Evolutionary conservation across 805 yeast species (phyloP), one percentile per base, ranked within the genome.

Genomic region (Ascoidea asiatica): DNA sequence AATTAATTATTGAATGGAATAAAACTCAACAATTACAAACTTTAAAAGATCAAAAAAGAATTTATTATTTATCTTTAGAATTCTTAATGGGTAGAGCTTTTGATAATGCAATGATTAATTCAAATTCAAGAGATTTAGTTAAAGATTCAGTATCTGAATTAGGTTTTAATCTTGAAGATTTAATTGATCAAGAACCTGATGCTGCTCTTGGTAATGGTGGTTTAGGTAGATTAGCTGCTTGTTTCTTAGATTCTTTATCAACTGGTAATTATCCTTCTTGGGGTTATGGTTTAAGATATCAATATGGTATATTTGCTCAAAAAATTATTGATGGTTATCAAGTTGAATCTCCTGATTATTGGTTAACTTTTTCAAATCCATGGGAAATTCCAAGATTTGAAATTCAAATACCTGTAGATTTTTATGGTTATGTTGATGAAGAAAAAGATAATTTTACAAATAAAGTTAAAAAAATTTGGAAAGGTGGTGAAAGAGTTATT

Each of bases 121-220:
- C 82, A 54, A 75, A 79, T 36, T 70, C 77, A 43, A 80, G 87
- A 60, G 77, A 70, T 37, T 63, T 74, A 43, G 75, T 87, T 40
- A 53, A 59, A 15, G 66, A 65, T 4, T 75, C 83, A 2, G 69
- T 79, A 44, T 70, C 69, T 44, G 87, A 85, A 44, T 72, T 89
- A 53, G 97, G 97, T 8, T 88, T 88, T 72, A 77, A 79, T 49
- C 65, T 88, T 51, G 97, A 89, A 64, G 96, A 88, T 55, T 71
- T 88, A 22, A 67, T 89, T 53, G 78, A 79, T 43, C 78, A 83
- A 56, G 97, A 88, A 64, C 92, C 94, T 0, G 97, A 88, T 62
- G 95, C 96, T 8, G 96, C 88, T 21, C 72, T 88, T 45, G 97
- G 97, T 56, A 89, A 89, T 57, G 97, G 97, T 58, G 97, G 97